phyloP scores from a whole-genome alignment of 169 alveolate species.

The Eimeria acervulina region DNA sequence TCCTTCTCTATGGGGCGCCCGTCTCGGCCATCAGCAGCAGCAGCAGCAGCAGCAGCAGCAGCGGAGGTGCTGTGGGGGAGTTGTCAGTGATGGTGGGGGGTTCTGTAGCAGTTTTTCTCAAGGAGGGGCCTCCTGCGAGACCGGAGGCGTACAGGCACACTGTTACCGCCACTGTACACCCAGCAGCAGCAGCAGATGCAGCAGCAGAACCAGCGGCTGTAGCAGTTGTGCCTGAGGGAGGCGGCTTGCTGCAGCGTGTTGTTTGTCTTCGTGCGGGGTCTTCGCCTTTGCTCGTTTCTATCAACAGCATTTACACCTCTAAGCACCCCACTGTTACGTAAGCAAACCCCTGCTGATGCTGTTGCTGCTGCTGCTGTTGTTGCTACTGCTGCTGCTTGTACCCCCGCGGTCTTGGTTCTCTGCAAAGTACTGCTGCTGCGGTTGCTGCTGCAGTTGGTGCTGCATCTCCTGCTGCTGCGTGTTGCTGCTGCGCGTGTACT shows the following conservation, averaged over 20 bases:
- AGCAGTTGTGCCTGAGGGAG: neutral
- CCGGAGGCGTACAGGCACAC: conserved; percentile 1
- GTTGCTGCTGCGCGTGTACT: neutral
- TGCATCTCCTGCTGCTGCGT: neutral
- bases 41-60: conserved; percentile 50
- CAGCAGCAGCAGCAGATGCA: neutral
- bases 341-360: neutral
- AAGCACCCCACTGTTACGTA: conserved; percentile 3
- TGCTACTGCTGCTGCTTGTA: conserved; percentile 14
- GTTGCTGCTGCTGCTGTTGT: conserved; percentile 29
- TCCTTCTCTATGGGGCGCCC: conserved; percentile 51
- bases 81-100: conserved; percentile 18
- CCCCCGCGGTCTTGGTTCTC: neutral
- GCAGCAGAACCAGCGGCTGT: conserved; percentile 41
- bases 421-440: neutral
- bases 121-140: conserved; percentile 62
- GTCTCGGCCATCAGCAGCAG: conserved; percentile 51
- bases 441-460: neutral
- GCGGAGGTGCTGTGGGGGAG: conserved; percentile 31
- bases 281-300: neutral
- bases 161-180: neutral
- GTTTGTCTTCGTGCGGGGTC: conserved; percentile 18
- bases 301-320: neutral
- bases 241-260: conserved; percentile 3
- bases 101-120: neutral